phyloP scores from a whole-genome alignment of 2,329 filamentous ascomycete species.

The Emergomyces africanus region DNA sequence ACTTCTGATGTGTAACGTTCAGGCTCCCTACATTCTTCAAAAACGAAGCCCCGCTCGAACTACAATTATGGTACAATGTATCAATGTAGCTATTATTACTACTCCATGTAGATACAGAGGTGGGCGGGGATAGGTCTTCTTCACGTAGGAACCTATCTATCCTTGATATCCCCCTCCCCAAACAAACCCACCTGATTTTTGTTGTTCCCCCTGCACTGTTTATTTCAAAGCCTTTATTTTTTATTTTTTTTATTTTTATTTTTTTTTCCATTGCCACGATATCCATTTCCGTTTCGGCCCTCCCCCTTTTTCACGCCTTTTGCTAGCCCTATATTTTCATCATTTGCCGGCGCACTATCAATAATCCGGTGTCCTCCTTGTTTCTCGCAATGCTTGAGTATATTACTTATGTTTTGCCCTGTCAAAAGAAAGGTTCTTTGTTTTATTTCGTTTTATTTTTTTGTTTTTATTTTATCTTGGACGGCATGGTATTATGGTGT shows the following conservation, averaged over 20 bases:
- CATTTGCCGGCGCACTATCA: background rate
- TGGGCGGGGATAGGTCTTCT: background rate
- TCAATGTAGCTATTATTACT: background rate
- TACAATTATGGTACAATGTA: background rate
- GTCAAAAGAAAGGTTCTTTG: background rate
- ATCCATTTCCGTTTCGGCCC: background rate
- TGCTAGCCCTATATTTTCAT: conserved; percentile 2
- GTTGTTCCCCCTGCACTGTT: background rate
- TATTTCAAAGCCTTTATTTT: background rate
- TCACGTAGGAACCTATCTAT: background rate
- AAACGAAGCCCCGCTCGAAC: background rate
- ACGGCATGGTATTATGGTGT: background rate
- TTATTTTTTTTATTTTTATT: too few relatives aligned
- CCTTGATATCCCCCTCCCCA: background rate
- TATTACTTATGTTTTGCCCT: background rate
- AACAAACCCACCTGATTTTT: background rate
- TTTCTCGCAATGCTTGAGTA: background rate
- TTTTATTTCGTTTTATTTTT: background rate
- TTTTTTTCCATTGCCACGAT: background rate
- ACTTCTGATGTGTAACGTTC: background rate
- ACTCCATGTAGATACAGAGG: background rate
- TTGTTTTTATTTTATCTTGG: background rate
- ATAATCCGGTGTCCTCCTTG: background rate
- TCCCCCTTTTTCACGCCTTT: background rate
- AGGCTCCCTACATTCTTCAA: background rate